Conservation (phyloP, 768 basidiomycete genomes). For the Plicaturopsis crispa region DNA sequence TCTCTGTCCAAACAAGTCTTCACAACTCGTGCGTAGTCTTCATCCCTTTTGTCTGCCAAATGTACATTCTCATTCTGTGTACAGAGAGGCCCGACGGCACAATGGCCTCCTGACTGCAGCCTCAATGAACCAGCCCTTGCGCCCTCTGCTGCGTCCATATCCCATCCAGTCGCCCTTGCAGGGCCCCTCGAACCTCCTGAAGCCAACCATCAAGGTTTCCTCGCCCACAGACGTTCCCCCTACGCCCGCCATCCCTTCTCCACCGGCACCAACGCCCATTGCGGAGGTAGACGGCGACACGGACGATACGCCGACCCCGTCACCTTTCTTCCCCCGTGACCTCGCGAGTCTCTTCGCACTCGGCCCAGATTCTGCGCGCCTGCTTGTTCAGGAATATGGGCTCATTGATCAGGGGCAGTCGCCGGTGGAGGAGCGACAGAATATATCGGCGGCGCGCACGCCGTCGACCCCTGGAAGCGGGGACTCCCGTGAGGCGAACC, state of each 20-base stretch:
- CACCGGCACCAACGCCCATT: slow-evolving; percentile 7
- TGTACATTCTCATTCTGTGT: slow-evolving; percentile 4
- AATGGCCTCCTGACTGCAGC: slow-evolving; percentile 29
- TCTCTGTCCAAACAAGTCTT: slow-evolving; percentile 34
- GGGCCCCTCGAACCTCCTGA: slow-evolving; percentile 11
- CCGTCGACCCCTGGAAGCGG: slow-evolving; percentile 14
- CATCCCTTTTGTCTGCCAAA: background rate
- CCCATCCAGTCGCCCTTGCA: slow-evolving; percentile 35
- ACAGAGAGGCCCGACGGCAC: slow-evolving; percentile 39
- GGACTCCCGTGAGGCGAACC: slow-evolving; percentile 25
- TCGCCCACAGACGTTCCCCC: slow-evolving; percentile 15
- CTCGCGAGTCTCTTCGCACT: slow-evolving; percentile 37
- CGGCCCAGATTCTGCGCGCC: slow-evolving; percentile 29
- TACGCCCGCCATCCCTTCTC: slow-evolving; percentile 9
- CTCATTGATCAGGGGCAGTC: too few relatives aligned
- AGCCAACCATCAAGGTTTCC: background rate
- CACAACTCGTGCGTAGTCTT: slow-evolving; percentile 37
- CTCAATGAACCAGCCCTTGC: slow-evolving; percentile 32
- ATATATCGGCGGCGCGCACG: slow-evolving; percentile 5
- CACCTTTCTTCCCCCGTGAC: slow-evolving; percentile 40
- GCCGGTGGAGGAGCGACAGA: slow-evolving; percentile 3
- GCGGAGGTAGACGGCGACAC: slow-evolving; percentile 3
- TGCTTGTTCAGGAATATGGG: slow-evolving; percentile 37
- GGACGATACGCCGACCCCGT: slow-evolving; percentile 23
- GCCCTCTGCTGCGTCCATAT: slow-evolving; percentile 43